phyloP scores from a whole-genome alignment of 495 filamentous ascomycete species.

The Thermothielavioides terrestris region DNA sequence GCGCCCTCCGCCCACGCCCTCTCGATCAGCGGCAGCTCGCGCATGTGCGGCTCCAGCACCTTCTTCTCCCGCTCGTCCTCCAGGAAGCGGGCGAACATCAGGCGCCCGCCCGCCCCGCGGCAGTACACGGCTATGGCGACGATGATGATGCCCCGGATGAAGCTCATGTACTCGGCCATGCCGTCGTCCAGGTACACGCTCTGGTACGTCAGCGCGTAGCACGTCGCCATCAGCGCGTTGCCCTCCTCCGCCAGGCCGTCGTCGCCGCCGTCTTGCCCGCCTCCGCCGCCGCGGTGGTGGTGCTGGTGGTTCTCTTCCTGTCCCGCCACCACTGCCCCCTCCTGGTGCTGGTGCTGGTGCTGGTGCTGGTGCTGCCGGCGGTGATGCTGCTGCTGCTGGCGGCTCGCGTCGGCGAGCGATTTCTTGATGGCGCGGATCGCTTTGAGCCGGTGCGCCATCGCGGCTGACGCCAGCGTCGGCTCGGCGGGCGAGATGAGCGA shows the following conservation, averaged over 20 bases:
- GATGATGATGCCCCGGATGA: slow-evolving; percentile 50
- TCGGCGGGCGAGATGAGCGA: slow-evolving; percentile 35
- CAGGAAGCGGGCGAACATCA: slow-evolving; percentile 39
- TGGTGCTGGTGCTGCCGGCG: not conserved
- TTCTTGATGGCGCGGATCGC: slow-evolving; percentile 48
- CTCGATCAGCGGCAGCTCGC: slow-evolving; percentile 26
- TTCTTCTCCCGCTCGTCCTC: slow-evolving; percentile 24
- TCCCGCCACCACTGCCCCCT: no score
- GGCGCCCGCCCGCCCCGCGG: slow-evolving; percentile 31
- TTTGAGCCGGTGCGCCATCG: slow-evolving; percentile 47
- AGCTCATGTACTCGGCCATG: slow-evolving; percentile 53
- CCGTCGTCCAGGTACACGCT: slow-evolving; percentile 51
- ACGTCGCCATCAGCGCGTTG: slow-evolving; percentile 48
- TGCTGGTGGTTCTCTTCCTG: no score
- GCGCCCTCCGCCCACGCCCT: slow-evolving; percentile 30
- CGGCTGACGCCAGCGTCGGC: slow-evolving; percentile 25
- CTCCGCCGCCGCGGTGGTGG: no score
- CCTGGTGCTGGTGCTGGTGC: not conserved
- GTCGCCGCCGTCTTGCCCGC: no score
- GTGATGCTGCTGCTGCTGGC: not conserved
- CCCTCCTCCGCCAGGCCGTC: slow-evolving; percentile 29
- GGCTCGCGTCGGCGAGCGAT: slow-evolving; percentile 21
- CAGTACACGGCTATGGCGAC: slow-evolving; percentile 43
- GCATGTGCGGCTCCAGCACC: slow-evolving; percentile 28
- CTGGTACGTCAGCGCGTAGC: slow-evolving; percentile 53